Base-by-base conservation (phyloP, 2,329 filamentous ascomycete genomes). In the Hyphodiscus sp. region DNA sequence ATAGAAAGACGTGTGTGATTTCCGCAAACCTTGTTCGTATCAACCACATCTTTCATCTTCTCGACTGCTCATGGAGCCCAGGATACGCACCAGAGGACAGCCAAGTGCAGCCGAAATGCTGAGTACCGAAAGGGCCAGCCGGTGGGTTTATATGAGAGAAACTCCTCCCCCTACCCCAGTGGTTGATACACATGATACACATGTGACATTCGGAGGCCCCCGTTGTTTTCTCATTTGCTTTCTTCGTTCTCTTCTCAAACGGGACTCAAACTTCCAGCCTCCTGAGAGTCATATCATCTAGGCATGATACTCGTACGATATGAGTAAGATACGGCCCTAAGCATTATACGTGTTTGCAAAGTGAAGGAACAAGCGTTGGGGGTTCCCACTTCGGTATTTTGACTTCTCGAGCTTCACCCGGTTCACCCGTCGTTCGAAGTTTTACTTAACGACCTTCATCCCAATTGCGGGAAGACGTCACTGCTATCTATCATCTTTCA, bases 221-320 rank as follows among this genome's bases (percentile, higher is more conserved):
- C 33, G 33, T 4, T 38, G 19, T 51, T 30, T 49, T 26, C 50
- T 48, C 45, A 50, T 42, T 33, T 45, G 46, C 41, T 41, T 43
- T 45, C 57, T 54, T 51, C 43, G 11, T n/a, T 38, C 47, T 13
- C 48, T 7, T 29, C 52, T 38, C 33, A 38, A 38, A 38, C 33
- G 33, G 33, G 33, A 13, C 33, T 38, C 33, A 5, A n/a, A n/a
- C 33, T 38, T n/a, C 16, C 11, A 38, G 33, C 11, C 33, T 38
- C 5, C 33, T 38, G 33, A 38, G 52, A 56, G 56, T 63, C 61
- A 57, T 54, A 50, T 56, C 60, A 63, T 61, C 29, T 23, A 18
- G 23, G 47, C 43, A 41, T 54, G 47, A 50, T 52, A 41, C 55
- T 63, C 60, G 61, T 61, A 62, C 50, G 58, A 62, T 44, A n/a